Evolutionary conservation across 441 rosid genomes (phyloP), one percentile per base, ranked within the genome.

Genomic region (Mallotus repandus): DNA sequence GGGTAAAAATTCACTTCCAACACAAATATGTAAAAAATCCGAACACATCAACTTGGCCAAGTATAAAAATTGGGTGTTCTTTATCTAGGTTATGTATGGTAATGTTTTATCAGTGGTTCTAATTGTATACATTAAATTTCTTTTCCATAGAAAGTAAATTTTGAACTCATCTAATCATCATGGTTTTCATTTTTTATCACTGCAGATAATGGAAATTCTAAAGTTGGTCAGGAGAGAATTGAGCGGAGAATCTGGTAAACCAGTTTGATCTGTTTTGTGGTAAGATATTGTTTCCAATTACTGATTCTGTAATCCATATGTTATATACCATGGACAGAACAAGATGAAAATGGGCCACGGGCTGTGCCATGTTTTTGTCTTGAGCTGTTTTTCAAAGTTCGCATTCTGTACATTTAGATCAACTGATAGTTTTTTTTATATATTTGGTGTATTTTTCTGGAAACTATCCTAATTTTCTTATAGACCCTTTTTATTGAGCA

Each of bases 161-260:
- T 22, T 29, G 43, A 19, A 35, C 35, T 60, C 18, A n/a, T 55
- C 38, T 54, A 21, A 25, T 67, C 63, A 61, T 45, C 12, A 18
- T 2, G 49, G 3, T 6, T 38, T 57, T n/a, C 54, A 59, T 52
- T 63, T 16, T 68, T 75, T 9, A 49, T 75, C 49, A 64, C 68
- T 74, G 77, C 89, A 96, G 99, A 82, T 96, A 72, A 85, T 87
- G 74, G 98, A 96, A 87, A 89, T 87, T 67, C 81, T 96, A 82
- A 89, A 87, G 87, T 87, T 96, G 66, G 94, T 96, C 57, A 84
- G 85, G 77, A 87, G 88, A 84, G 97, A 91, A 84, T 79, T 96
- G 83, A 87, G 88, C 18, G 96, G 96, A 76, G 89, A 86, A 81
- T 74, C 85, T 54, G 75, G 71, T 19, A 85, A 81, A 78, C 69